Conservation (phyloP, 2,329 filamentous ascomycete species). For the Ophiostoma angusticollis region DNA sequence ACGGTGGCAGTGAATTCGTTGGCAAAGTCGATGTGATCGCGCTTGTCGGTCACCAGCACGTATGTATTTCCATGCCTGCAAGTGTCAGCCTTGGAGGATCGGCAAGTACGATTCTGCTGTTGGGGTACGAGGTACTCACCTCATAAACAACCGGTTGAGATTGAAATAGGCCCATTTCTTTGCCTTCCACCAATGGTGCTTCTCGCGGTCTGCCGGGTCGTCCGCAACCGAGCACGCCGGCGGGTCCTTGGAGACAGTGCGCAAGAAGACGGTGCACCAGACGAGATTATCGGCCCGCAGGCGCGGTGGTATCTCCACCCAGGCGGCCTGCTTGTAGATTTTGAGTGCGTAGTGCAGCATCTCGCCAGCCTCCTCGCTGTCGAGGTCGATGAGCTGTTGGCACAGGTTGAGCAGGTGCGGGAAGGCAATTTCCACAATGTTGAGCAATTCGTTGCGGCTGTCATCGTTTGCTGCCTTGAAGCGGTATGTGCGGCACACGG, state of each 20-base stretch:
- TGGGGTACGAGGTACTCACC: conserved; percentile 36
- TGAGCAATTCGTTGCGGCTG: conserved; percentile 73
- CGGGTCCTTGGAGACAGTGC: conserved; percentile 73
- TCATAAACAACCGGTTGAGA: conserved; percentile 85
- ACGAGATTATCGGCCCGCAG: conserved; percentile 75
- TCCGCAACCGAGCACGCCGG: conserved; percentile 69
- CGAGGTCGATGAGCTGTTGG: conserved; percentile 77
- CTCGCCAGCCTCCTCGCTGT: conserved; percentile 86
- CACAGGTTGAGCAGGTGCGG: conserved; percentile 78
- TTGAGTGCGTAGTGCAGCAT: conserved; percentile 94
- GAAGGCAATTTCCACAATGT: conserved; percentile 85
- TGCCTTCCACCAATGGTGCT: conserved; percentile 98
- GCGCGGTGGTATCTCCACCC: conserved; percentile 73
- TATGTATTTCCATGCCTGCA: conserved; percentile 77
- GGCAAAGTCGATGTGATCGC: conserved; percentile 66
- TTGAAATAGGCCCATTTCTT: conserved; percentile 99
- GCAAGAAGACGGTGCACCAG: conserved; percentile 92
- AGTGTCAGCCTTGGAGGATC: not conserved
- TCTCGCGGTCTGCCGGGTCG: conserved; percentile 71
- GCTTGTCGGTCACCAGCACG: conserved; percentile 56
- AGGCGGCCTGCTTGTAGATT: conserved; percentile 96
- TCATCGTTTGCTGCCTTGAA: conserved; percentile 76
- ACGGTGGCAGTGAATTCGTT: conserved; percentile 86
- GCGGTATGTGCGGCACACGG: conserved; percentile 88
- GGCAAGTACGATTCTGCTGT: too few relatives aligned